These are phyloP conservation scores for Cephalotrichum gorgonifer DNA, from an alignment of 2,329 filamentous ascomycete species.

Conservation along the genomic window DNA sequence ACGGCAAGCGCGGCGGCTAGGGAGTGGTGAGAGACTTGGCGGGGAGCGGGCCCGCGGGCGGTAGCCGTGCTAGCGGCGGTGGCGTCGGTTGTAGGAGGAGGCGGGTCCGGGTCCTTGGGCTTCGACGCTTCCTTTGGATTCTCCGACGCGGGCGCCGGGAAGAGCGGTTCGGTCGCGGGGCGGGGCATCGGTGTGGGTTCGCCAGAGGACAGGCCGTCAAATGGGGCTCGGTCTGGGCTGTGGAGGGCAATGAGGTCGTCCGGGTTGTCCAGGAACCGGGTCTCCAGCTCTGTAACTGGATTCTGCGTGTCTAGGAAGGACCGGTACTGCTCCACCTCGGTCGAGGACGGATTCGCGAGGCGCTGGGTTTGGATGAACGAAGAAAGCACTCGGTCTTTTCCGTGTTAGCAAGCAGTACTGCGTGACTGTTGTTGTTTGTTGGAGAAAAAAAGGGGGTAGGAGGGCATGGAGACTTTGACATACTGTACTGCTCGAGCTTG, in stretches of 20 bases:
- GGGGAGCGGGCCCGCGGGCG: neutral
- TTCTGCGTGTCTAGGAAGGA: constrained; percentile 42
- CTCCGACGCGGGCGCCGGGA: constrained; percentile 1
- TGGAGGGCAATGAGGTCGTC: constrained; percentile 42
- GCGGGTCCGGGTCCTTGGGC: too few species aligned
- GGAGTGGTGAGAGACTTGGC: neutral
- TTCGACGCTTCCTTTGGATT: too few species aligned
- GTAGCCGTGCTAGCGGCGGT: too few species aligned
- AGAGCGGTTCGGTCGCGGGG: constrained; percentile 4
- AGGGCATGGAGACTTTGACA: constrained; percentile 14
- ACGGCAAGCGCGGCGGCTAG: constrained; percentile 33
- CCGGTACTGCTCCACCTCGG: constrained; percentile 40
- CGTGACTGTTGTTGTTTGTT: neutral
- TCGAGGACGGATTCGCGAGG: constrained; percentile 33
- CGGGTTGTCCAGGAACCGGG: constrained; percentile 43
- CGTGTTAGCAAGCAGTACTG: constrained; percentile 7
- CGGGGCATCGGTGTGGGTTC: constrained; percentile 14
- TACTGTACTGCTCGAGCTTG: constrained; percentile 61
- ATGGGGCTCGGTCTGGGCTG: neutral
- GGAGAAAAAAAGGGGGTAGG: neutral
- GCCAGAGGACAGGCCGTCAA: constrained; percentile 10
- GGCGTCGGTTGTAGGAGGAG: too few species aligned
- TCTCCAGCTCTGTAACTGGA: constrained; percentile 49
- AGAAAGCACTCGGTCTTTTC: constrained; percentile 44
- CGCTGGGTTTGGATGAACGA: constrained; percentile 44